Evolutionary conservation across 768 basidiomycete species (phyloP), one percentile per base, ranked within the genome.

Genomic region (Termitomyces bulborhizus): DNA sequence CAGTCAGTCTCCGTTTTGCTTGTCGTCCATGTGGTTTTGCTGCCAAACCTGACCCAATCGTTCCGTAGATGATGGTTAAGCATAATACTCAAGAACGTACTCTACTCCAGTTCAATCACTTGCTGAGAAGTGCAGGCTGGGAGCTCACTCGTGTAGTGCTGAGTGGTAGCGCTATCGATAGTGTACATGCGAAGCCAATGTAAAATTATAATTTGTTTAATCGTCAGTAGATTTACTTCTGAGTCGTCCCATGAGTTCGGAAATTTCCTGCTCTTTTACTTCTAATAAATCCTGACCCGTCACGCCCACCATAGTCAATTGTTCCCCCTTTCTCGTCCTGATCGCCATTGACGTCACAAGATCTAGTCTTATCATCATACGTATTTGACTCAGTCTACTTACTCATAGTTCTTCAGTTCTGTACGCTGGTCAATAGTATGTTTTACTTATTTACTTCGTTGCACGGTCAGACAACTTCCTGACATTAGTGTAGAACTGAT

Each of bases 61-160:
- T 21, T 52, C 18, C 11, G 15, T 53, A 58, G 55, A 61, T 63
- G 60, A 51, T 59, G 45, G 48, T 47, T 13, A 46, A 46, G 36
- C 55, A 59, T 11, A 57, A 53, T 40, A 32, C 60, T 18, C 62
- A 63, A 44, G 62, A 63, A n/a, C 51, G 37, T 32, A 62, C 58
- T 12, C 40, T 62, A 12, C 61, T 53, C 13, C 51, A 63, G 37
- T 59, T 61, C 46, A 29, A 51, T 0, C 13, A 44, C 27, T 18
- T 61, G 9, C 2, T 61, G n/a, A 50, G 26, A 29, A 16, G 24
- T 18, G 40, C 58, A 6, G 60, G 58, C 3, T 61, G 60, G 60
- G 41, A 36, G 2, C 51, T 58, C 37, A 50, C 32, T 37, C 53
- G 48, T 18, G 54, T 58, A 12, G 36, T 55, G 11, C 12, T 46